Evolutionary conservation across 768 basidiomycete genomes (phyloP), one percentile per base, ranked within the genome.

Genomic region (Suillus cothurnatus): DNA sequence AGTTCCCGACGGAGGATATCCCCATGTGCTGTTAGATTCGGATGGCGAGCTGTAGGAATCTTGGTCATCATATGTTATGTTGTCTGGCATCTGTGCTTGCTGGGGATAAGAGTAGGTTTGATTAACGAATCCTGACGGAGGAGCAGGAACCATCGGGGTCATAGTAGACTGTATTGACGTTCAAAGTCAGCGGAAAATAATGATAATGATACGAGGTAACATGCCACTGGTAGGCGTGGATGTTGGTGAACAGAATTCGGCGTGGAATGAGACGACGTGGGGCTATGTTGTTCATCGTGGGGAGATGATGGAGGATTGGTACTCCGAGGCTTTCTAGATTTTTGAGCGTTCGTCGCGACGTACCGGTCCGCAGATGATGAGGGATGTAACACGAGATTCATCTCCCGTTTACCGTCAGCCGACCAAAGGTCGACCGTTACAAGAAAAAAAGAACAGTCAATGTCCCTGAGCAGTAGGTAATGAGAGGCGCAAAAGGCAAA

Each of bases 371-470:
- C 62, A 39, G 86, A 81, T 5, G 93, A 88, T 1, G 91, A 91
- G 0, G 95, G 93, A 72, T 95, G 94, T 26, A 93, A 81, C 50
- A 97, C 93, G 19, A 97, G 86, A 75, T 97, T 97, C 81, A 91
- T 90, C 73, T 97, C 93, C 36, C 88, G 85, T 68, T 84, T 87
- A 17, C 88, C 91, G 70, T 95, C 94, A 52, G 82, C 84, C 0
- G 93, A 93, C 92, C 94, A 97, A 3, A 98, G 80, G 78, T 97
- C 95, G n/a, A 94, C 94, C 21, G 93, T 92, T 32, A 94, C 90
- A 50, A 97, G 77, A 74, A 98, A 93, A 78, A 95, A 96, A 1
- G 92, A 91, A 67, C 84, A 88, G 75, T 96, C 92, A 59, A 97
- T 82, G 56, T 93, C 90, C 68, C 95, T 97, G 72, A 15, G 6